Base-by-base conservation (phyloP, 2,329 filamentous ascomycete species). In the Ploettnerulaceae sp. region DNA sequence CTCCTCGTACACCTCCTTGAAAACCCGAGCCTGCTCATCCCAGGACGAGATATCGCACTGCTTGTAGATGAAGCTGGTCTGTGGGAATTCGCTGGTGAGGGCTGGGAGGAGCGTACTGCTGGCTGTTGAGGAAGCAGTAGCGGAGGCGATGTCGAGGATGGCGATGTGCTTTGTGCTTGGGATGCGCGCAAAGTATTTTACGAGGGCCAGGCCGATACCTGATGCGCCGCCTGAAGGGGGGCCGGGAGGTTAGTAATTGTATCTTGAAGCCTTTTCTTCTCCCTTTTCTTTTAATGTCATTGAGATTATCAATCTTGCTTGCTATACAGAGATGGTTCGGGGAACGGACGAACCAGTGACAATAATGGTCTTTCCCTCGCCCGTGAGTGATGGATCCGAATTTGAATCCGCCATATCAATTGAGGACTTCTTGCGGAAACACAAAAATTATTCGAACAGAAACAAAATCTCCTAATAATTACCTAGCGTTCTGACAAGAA, bases 191-290 rank as follows among this genome's bases (percentile, higher is more conserved):
- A 57, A 50, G 51, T 43, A 52, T 59, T 79, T 77, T 3, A 84
- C 83, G 7, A 89, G 76, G 0, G 85, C 84, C 35, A 86, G 78
- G 9, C 86, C 86, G 49, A 91, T 82, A 21, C 87, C 86, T 6
- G 81, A 85, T 3, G 82, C 84, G 22, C 79, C 86, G 54, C 86
- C 87, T 0, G 84, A 89, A 64, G 11, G 34, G 29, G n/a, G 5
- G 6, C 31, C 5, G 31, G 20, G 11, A 14, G 38, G 17, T 36
- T 25, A 11, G 26, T 17, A 18, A 12, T 11, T 24, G 20, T 11
- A 26, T 18, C 25, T 8, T 20, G 12, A 34, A 15, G 11, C 20
- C 12, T n/a, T n/a, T n/a, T n/a, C n/a, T n/a, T n/a, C n/a, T n/a
- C n/a, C n/a, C n/a, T n/a, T n/a, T n/a, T n/a, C n/a, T n/a, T n/a